These are phyloP conservation scores for Coriolopsis trogii DNA, from an alignment of 1,284 basidiomycete species.

Conservation along the genomic window DNA sequence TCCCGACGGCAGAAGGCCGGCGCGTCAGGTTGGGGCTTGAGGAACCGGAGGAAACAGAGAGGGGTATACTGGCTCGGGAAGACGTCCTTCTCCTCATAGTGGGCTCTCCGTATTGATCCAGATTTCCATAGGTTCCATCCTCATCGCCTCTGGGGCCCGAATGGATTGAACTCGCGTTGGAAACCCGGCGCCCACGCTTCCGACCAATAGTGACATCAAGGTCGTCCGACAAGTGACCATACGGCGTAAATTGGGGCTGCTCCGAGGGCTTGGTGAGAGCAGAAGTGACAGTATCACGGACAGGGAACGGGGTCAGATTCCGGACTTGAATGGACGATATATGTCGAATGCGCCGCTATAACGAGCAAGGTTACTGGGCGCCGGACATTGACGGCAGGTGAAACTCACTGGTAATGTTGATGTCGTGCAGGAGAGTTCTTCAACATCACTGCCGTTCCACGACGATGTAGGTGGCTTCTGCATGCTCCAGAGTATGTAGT, in stretches of 20 bases:
- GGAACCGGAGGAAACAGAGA: constrained; percentile 16
- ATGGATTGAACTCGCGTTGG: constrained; percentile 53
- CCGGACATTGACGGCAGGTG: too few species aligned
- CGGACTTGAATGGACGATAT: constrained; percentile 73
- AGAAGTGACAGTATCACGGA: constrained; percentile 74
- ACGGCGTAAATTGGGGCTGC: constrained; percentile 56
- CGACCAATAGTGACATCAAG: constrained; percentile 62
- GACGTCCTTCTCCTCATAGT: constrained; percentile 22
- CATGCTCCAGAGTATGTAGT: constrained; percentile 3
- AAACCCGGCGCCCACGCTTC: constrained; percentile 63
- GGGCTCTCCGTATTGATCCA: constrained; percentile 16
- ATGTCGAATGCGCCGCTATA: constrained; percentile 74
- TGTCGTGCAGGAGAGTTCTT: background rate
- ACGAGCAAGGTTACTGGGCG: too few species aligned
- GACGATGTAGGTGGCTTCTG: constrained; percentile 7
- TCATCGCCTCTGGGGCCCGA: constrained; percentile 52
- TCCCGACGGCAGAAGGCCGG: constrained; percentile 17
- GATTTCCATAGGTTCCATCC: constrained; percentile 25
- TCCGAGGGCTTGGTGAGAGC: constrained; percentile 67
- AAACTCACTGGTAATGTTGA: constrained; percentile 19
- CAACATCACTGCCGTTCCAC: constrained; percentile 4
- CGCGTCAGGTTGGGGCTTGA: constrained; percentile 18
- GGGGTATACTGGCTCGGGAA: constrained; percentile 28
- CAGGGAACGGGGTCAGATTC: constrained; percentile 81
- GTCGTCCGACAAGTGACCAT: constrained; percentile 66